These are phyloP conservation scores for Trichoderma virens DNA, from an alignment of 495 filamentous ascomycete genomes.

Conservation along the genomic window DNA sequence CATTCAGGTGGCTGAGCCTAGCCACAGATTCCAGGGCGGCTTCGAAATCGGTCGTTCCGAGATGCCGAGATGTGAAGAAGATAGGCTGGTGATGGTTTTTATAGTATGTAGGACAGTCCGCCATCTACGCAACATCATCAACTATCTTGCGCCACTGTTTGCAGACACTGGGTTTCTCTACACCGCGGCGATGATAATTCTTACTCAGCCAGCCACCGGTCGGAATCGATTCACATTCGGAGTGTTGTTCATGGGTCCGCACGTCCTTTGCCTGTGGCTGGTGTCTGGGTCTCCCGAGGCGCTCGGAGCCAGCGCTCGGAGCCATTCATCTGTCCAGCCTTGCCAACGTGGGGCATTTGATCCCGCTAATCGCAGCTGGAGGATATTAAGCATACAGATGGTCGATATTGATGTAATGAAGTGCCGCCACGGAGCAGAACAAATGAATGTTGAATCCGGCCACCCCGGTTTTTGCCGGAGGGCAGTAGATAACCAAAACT, in stretches of 20 bases:
- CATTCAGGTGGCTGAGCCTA: too few species aligned
- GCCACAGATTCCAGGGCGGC: not conserved
- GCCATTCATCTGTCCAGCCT: conserved; percentile 6
- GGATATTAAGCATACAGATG: not conserved
- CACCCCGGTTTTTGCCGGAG: not conserved
- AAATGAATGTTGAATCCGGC: not conserved
- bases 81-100: not conserved
- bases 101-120: not conserved
- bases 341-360: conserved; percentile 1
- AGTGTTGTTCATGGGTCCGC: too few species aligned
- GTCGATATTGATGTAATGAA: not conserved
- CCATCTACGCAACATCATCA: not conserved
- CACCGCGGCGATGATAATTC: not conserved
- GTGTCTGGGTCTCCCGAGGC: not conserved
- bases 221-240: too few species aligned
- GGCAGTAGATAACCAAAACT: not conserved
- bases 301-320: not conserved
- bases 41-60: not conserved
- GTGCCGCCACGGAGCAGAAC: not conserved
- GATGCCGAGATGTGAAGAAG: not conserved
- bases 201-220: not conserved
- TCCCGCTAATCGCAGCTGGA: not conserved
- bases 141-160: not conserved
- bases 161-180: not conserved
- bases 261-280: not conserved